Evolutionary conservation across 345 rosid genomes (phyloP), one percentile per base, ranked within the genome.

Genomic region (Gossypium anomalum): DNA sequence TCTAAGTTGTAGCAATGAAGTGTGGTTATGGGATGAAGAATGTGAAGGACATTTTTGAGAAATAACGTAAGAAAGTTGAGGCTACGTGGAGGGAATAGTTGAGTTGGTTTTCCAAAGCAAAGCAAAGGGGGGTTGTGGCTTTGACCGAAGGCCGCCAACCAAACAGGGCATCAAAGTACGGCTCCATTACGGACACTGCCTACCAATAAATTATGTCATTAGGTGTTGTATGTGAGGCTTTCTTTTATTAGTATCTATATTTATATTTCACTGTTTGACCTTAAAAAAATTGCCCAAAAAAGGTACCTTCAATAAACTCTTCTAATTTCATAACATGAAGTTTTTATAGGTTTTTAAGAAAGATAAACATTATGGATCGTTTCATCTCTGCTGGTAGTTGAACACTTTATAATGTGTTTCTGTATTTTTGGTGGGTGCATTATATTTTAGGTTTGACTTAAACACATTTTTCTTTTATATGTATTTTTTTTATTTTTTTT

Each of bases 81-180:
- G 25, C 19, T 7, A 2, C 7, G 11, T 66, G 17, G 52, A 44
- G 34, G 70, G 53, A 44, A 67, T 67, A 67, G 34, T 68, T 48
- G 44, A 17, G 60, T 51, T 29, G 22, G 72, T 51, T 69, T 51
- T 29, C 60, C 60, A 1, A 29, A 16, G 45, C 59, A 29, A 29
- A 17, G 25, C 59, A 27, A 51, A 17, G 45, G 45, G 15, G 25
- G 16, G 49, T 49, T 49, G 44, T 49, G 44, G 44, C 15, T 15
- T 45, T 66, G 70, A 49, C 72, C 22, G 7, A 49, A 25, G 43
- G 44, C 23, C 22, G 44, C 22, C 38, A 51, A 10, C 19, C 72
- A 69, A 69, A 69, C 72, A 16, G 17, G 3, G 72, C 59, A 51
- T 27, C 27, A 49, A 69, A 51, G 72, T 51, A 69, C 72, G 52